These are phyloP conservation scores for Cucurbita ficifolia DNA, from an alignment of 306 rosid genomes.

Conservation along the genomic window DNA sequence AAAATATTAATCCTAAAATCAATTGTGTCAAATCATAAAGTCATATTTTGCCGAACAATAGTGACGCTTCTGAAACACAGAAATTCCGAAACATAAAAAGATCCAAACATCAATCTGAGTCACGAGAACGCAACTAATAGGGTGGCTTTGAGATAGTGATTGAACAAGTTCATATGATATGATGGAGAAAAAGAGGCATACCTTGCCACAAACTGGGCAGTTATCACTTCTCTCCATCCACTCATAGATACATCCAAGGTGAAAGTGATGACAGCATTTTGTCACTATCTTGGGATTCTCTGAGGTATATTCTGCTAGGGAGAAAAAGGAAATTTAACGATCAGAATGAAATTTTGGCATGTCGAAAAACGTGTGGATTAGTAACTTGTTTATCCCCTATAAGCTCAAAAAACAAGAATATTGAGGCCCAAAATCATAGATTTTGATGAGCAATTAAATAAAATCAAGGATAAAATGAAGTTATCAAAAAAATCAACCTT, in stretches of 20 bases:
- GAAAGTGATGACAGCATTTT: conserved; percentile 89
- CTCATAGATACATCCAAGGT: conserved; percentile 96
- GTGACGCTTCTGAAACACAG: neutral
- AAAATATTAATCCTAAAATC: neutral
- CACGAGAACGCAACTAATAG: neutral
- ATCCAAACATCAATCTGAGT: neutral
- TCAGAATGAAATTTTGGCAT: conserved; percentile 1
- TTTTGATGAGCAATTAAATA: neutral
- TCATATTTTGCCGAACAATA: neutral
- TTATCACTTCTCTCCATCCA: conserved; percentile 99
- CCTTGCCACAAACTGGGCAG: conserved; percentile 99
- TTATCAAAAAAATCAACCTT: conserved; percentile 33
- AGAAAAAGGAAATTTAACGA: conserved; percentile 3
- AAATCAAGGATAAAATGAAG: neutral
- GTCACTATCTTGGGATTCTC: conserved; percentile 95
- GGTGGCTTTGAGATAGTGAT: neutral
- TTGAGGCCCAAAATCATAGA: neutral
- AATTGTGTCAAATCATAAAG: neutral
- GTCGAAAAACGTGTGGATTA: neutral
- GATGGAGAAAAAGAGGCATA: conserved; percentile 14
- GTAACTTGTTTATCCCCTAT: neutral
- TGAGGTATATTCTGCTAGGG: conserved; percentile 55
- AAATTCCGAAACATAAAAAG: neutral
- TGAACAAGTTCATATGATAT: neutral
- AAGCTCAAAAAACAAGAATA: neutral